Evolutionary conservation across 2,329 filamentous ascomycete genomes (phyloP), one percentile per base, ranked within the genome.

Genomic region (Aureobasidium sp.): DNA sequence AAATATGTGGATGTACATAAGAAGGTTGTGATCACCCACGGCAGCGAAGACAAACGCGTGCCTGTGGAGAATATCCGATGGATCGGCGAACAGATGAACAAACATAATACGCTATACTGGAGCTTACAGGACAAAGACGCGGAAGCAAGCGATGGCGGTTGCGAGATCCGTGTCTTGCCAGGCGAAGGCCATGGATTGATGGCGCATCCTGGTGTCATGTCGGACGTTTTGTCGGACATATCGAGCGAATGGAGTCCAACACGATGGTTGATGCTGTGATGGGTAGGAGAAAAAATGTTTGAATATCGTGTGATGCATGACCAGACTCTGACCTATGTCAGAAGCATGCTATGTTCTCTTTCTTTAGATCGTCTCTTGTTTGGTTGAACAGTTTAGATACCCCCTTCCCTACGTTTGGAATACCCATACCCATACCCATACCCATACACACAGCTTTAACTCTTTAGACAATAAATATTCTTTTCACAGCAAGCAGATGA

Each of bases 1-100:
- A 86, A 92, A 55, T 99, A 99, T 71, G 93, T 96, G 20, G 94
- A 99, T 72, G 96, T 99, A 67, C 95, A 89, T 6, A 85, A 92
- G 9, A 85, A 90, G 0, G 89, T 97, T 0, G 88, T 97, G 27
- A 96, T 99, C 66, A 93, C 97, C 70, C 94, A 99, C 72, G 94
- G 94, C 41, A 90, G 86, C 70, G 87, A 89, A 68, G 94, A 99
- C 71, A 92, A 88, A 7, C 84, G 94, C 27, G 94, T 99, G 1
- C 94, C 94, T 0, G 88, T 96, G 15, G 94, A 96, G 63, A 99
- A 99, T 70, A 91, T 97, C 26, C 84, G 88, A 67, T 99, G 94
- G 94, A 82, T 99, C 8, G 92, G 92, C 63, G 92, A 92, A 75
- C 89, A 89, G 46, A 97, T 99, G 92, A 86, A 73, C 52, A 65